Evolutionary conservation across 768 basidiomycete genomes (phyloP).

Genomic region (Austroboletus eburneus): DNA sequence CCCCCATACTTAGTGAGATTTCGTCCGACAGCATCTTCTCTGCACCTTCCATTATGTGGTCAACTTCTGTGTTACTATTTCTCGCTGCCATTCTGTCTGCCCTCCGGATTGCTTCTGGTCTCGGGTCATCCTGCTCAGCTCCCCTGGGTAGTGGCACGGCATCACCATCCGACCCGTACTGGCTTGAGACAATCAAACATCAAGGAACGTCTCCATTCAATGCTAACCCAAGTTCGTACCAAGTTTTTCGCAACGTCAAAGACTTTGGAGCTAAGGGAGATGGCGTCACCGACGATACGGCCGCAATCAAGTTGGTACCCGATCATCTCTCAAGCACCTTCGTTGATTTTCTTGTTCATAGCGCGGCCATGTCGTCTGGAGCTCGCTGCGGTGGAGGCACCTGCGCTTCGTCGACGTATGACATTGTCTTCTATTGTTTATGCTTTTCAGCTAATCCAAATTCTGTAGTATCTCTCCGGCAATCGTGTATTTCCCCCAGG

Average conservation of each 20-base stretch:
- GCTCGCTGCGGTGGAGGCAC: slow-evolving; percentile 54
- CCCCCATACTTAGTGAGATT: not conserved
- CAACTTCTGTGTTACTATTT: slow-evolving; percentile 2
- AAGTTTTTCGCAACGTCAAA: slow-evolving; percentile 77
- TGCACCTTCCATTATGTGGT: slow-evolving; percentile 8
- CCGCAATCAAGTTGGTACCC: slow-evolving; percentile 57
- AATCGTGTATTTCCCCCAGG: slow-evolving; percentile 69
- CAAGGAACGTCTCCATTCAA: slow-evolving; percentile 70
- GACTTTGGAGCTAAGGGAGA: slow-evolving; percentile 52
- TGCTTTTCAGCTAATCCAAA: not conserved
- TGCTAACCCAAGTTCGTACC: slow-evolving; percentile 45
- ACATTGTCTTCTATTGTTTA: not conserved
- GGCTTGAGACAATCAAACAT: slow-evolving; percentile 68
- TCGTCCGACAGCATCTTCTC: not conserved
- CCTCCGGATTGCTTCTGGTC: slow-evolving; percentile 19
- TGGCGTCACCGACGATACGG: slow-evolving; percentile 71
- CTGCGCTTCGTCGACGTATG: slow-evolving; percentile 47
- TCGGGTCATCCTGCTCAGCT: slow-evolving; percentile 46
- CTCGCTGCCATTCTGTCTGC: slow-evolving; percentile 9
- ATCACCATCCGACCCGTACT: slow-evolving; percentile 43
- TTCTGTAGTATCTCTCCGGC: slow-evolving; percentile 47
- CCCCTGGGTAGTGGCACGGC: slow-evolving; percentile 50
- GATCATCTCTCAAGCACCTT: not conserved
- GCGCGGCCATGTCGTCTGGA: slow-evolving; percentile 60
- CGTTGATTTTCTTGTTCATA: slow-evolving; percentile 23